Evolutionary conservation across 169 alveolate genomes (phyloP).

Genomic region (Toxoplasma gondii): DNA sequence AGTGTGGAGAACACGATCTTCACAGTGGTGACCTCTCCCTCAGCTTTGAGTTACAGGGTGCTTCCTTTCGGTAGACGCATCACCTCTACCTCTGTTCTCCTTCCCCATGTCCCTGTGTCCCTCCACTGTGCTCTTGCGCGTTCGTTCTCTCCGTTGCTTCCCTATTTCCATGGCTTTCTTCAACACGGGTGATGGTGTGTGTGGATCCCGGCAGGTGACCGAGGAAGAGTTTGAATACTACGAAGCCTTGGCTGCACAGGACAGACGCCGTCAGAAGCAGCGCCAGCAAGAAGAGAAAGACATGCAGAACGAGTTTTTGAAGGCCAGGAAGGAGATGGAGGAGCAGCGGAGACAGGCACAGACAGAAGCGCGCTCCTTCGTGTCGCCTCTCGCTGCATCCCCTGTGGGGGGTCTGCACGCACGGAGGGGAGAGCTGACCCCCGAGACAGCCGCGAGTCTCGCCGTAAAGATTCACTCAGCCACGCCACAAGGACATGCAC

Average conservation of each 20-base stretch:
- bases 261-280: slow-evolving; percentile 52
- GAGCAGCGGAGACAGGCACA: neutral
- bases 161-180: neutral
- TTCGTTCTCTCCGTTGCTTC: neutral
- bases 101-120: neutral
- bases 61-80: neutral
- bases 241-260: slow-evolving; percentile 68
- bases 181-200: neutral
- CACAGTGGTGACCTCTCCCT: no score
- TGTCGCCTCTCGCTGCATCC: neutral
- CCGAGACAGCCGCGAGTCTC: neutral
- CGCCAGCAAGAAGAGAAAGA: slow-evolving; percentile 66
- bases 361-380: neutral
- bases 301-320: slow-evolving; percentile 60
- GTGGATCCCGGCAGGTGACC: slow-evolving; percentile 54
- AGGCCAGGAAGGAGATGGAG: slow-evolving; percentile 54
- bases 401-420: neutral
- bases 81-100: neutral
- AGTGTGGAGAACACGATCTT: no score
- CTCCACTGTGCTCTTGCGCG: neutral
- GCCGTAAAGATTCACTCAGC: neutral
- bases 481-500: neutral
- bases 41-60: neutral
- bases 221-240: slow-evolving; percentile 72
- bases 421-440: neutral